Evolutionary conservation across 2,329 filamentous ascomycete genomes (phyloP).

Genomic region (Alternaria longipes): DNA sequence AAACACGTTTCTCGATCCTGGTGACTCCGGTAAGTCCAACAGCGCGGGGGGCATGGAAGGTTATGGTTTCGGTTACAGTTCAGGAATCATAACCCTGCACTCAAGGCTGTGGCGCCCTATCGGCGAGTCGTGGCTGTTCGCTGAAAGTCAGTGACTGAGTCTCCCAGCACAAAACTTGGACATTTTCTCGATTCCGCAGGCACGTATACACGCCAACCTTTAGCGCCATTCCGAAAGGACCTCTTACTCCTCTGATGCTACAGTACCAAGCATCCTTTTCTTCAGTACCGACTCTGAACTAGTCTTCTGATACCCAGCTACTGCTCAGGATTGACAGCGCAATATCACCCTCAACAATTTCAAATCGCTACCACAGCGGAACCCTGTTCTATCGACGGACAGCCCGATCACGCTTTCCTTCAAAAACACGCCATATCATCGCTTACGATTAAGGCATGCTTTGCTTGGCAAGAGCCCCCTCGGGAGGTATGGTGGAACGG

Average conservation of each 20-base stretch:
- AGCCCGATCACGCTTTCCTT: background rate
- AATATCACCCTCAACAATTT: background rate
- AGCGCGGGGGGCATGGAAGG: background rate
- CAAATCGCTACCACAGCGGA: background rate
- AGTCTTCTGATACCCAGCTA: background rate
- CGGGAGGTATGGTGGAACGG: background rate
- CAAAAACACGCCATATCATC: background rate
- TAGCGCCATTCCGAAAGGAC: background rate
- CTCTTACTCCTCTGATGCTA: background rate
- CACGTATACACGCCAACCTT: background rate
- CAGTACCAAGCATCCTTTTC: background rate
- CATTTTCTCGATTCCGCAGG: background rate
- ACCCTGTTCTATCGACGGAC: background rate
- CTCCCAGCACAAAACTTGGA: background rate
- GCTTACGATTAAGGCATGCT: background rate
- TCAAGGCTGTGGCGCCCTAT: background rate
- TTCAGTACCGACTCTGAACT: background rate
- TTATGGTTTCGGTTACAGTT: background rate
- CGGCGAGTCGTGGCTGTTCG: background rate
- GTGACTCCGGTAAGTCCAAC: background rate
- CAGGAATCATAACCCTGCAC: background rate
- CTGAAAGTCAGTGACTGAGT: background rate
- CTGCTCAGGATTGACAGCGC: background rate
- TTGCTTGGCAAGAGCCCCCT: background rate
- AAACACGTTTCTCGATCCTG: background rate